Percentiles rank a stretch among this genome's conserved stretches.
phyloP scores from a whole-genome alignment of 176 grass and related monocot genomes.

The Paspalum vaginatum region DNA sequence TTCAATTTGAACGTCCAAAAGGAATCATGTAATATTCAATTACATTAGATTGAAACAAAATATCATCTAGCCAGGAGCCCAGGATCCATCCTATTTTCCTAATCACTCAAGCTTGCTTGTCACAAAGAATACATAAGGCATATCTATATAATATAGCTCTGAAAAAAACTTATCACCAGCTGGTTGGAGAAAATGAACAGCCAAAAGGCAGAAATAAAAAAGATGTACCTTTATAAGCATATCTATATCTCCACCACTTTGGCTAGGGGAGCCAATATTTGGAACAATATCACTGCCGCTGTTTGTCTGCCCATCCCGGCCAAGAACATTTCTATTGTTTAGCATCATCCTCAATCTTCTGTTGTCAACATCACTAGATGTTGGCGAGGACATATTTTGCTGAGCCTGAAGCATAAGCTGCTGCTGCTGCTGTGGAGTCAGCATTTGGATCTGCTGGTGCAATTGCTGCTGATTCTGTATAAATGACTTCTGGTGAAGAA shows the following conservation, averaged over 20 bases:
- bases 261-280: slow-evolving; percentile 78
- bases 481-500: slow-evolving; percentile 72
- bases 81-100: neutral
- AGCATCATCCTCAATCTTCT: slow-evolving; percentile 86
- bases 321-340: slow-evolving; percentile 68
- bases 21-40: neutral
- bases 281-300: slow-evolving; percentile 64
- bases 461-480: slow-evolving; percentile 73
- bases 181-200: slow-evolving; percentile 23
- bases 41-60: neutral
- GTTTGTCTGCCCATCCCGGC: slow-evolving; percentile 74
- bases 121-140: slow-evolving; percentile 10
- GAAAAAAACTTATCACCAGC: slow-evolving; percentile 18
- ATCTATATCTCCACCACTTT: slow-evolving; percentile 71
- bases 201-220: slow-evolving; percentile 22
- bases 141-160: neutral
- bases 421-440: slow-evolving; percentile 80
- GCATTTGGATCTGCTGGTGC: slow-evolving; percentile 72
- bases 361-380: slow-evolving; percentile 73
- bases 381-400: slow-evolving; percentile 74
- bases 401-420: slow-evolving; percentile 73
- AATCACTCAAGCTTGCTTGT: neutral
- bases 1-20: neutral
- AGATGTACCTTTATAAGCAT: slow-evolving; percentile 71
- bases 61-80: neutral